Conservation (phyloP, 2,329 filamentous ascomycete genomes). For the Talaromyces sp. region DNA sequence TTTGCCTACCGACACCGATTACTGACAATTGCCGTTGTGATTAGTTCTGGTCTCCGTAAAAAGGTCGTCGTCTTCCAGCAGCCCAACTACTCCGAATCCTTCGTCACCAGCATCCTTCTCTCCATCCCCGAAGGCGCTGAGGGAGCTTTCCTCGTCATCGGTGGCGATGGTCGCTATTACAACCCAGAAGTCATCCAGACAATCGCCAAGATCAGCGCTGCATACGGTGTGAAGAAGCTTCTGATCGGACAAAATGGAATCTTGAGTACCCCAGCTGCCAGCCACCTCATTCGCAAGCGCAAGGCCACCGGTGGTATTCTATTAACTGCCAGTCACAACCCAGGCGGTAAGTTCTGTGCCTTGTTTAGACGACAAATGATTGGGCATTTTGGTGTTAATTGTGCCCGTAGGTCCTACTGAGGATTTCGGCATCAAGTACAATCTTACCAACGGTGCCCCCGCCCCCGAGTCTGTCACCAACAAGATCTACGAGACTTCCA, state of each 20-base stretch:
- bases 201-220: slow-evolving; percentile 94
- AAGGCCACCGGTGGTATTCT: slow-evolving; percentile 96
- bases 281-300: slow-evolving; percentile 89
- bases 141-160: slow-evolving; percentile 88
- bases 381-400: not conserved
- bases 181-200: slow-evolving; percentile 95
- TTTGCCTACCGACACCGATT: not conserved
- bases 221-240: slow-evolving; percentile 98
- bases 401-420: slow-evolving; percentile 66
- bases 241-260: slow-evolving; percentile 95
- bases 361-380: not conserved
- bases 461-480: slow-evolving; percentile 95
- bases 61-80: slow-evolving; percentile 98
- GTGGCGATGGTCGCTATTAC: slow-evolving; percentile 94
- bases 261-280: slow-evolving; percentile 91
- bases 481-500: slow-evolving; percentile 92
- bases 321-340: slow-evolving; percentile 96
- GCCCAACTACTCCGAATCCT: slow-evolving; percentile 91
- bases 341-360: slow-evolving; percentile 65
- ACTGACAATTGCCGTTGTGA: not conserved
- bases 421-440: slow-evolving; percentile 99
- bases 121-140: slow-evolving; percentile 93
- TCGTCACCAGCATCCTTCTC: slow-evolving; percentile 87
- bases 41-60: slow-evolving; percentile 87
- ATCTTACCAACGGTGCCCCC: slow-evolving; percentile 90